A percentile compares a stretch with the other conserved stretches of the same genome.
Evolutionary conservation across 768 basidiomycete species (phyloP).

Genomic region (Podaxis sp.): DNA sequence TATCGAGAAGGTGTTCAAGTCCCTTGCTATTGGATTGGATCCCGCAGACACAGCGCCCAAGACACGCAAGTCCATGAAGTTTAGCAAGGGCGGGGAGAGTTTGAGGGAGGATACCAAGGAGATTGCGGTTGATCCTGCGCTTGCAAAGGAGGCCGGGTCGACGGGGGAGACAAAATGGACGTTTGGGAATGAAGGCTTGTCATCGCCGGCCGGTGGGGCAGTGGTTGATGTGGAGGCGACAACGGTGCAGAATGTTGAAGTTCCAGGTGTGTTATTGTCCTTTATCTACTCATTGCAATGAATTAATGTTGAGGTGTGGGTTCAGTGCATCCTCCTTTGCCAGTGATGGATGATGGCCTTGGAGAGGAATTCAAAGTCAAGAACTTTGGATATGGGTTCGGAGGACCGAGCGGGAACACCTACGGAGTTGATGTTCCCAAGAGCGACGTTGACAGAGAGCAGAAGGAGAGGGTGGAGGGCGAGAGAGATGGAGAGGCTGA

Average conservation of each 20-base stretch:
- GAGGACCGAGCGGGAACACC: conserved; percentile 34
- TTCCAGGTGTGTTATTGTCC: not conserved
- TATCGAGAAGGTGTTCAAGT: conserved; percentile 26
- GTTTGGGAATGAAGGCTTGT: conserved; percentile 44
- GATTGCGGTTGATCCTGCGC: conserved; percentile 9
- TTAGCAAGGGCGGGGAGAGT: not conserved
- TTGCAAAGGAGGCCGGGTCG: conserved; percentile 3
- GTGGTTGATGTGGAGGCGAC: not conserved
- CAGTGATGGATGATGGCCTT: not conserved
- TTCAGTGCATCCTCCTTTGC: not conserved
- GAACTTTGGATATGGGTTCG: conserved; percentile 65
- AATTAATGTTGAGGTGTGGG: not conserved
- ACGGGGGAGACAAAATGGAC: conserved; percentile 38
- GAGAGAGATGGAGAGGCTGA: not conserved
- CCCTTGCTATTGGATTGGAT: conserved; percentile 42
- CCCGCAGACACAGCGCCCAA: conserved; percentile 14
- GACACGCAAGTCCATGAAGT: not conserved
- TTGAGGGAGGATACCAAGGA: conserved; percentile 7
- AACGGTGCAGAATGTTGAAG: not conserved
- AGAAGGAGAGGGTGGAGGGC: not conserved
- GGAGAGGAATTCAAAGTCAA: conserved; percentile 48
- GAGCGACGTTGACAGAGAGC: conserved; percentile 18
- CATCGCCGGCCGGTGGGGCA: not conserved
- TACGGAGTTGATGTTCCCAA: conserved; percentile 22
- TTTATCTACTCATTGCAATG: not conserved